These are phyloP conservation scores for Rachicladosporium sp. DNA, from an alignment of 2,329 filamentous ascomycete species.

Conservation along the genomic window DNA sequence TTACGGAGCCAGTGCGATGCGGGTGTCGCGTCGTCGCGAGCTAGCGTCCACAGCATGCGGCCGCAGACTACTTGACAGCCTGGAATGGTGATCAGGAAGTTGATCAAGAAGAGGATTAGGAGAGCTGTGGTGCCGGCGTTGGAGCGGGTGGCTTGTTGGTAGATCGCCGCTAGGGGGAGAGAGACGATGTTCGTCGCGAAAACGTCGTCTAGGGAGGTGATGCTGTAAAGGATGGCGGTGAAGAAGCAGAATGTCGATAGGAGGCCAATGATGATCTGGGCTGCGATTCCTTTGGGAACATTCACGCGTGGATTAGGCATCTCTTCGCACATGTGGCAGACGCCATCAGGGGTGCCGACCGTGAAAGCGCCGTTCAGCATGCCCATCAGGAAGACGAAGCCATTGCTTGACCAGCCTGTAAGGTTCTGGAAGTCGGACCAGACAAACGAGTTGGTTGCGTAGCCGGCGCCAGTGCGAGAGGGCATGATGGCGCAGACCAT, in stretches of 20 bases:
- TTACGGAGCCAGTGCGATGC: slow-evolving; percentile 36
- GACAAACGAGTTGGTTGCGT: slow-evolving; percentile 27
- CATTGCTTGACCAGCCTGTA: slow-evolving; percentile 34
- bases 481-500: slow-evolving; percentile 46
- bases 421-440: slow-evolving; percentile 32
- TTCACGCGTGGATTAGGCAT: slow-evolving; percentile 41
- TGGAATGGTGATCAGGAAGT: slow-evolving; percentile 39
- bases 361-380: slow-evolving; percentile 56
- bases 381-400: slow-evolving; percentile 49
- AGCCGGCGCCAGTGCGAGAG: slow-evolving; percentile 28
- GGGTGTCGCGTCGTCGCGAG: slow-evolving; percentile 44
- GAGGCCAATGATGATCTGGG: slow-evolving; percentile 41
- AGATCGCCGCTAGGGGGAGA: slow-evolving; percentile 54
- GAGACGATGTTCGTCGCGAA: slow-evolving; percentile 28
- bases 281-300: slow-evolving; percentile 41
- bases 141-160: slow-evolving; percentile 37
- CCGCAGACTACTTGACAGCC: slow-evolving; percentile 49
- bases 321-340: slow-evolving; percentile 53
- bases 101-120: slow-evolving; percentile 36
- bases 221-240: slow-evolving; percentile 39
- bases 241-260: slow-evolving; percentile 37
- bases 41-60: slow-evolving; percentile 52
- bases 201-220: slow-evolving; percentile 45
- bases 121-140: slow-evolving; percentile 31
- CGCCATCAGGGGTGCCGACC: slow-evolving; percentile 51